These are phyloP conservation scores for Eimeria sp. DNA, from an alignment of 169 alveolate species.

Conservation along the genomic window DNA sequence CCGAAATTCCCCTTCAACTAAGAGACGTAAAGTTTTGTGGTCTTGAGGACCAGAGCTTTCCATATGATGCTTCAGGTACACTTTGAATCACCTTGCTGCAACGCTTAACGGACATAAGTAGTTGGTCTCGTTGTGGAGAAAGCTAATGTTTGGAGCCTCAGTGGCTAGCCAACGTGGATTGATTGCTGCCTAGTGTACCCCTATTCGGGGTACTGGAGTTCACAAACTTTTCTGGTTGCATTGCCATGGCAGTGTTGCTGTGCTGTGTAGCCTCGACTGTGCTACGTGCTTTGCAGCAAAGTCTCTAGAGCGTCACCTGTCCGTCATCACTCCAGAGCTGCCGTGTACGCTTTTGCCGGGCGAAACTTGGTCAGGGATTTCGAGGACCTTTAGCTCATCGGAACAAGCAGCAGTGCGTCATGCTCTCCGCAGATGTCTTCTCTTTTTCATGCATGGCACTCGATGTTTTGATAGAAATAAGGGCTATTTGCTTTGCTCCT, in stretches of 20 bases:
- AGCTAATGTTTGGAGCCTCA: background rate
- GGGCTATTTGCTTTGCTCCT: background rate
- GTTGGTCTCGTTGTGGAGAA: background rate
- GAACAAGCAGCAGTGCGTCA: conserved; percentile 29
- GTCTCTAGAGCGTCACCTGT: background rate
- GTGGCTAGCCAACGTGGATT: background rate
- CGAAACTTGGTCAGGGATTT: conserved; percentile 69
- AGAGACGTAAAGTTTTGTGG: conserved; percentile 13
- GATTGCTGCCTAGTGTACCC: background rate
- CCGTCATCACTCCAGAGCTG: conserved; percentile 31
- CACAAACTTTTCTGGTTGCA: background rate
- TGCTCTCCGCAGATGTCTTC: background rate
- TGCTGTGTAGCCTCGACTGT: background rate
- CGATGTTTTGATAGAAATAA: background rate
- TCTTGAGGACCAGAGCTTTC: background rate
- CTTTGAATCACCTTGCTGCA: background rate
- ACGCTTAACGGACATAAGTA: background rate
- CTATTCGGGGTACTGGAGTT: background rate
- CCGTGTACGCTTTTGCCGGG: conserved; percentile 66
- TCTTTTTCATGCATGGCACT: background rate
- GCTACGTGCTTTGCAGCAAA: conserved; percentile 1
- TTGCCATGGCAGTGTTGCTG: background rate
- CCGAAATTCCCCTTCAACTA: conserved; percentile 18
- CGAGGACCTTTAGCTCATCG: conserved; percentile 8
- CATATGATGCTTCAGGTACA: conserved; percentile 15